A percentile compares a stretch with the other conserved stretches of the same genome.
Evolutionary conservation across 75 land plant species (phyloP).

Genomic region (Picea sitchensis): DNA sequence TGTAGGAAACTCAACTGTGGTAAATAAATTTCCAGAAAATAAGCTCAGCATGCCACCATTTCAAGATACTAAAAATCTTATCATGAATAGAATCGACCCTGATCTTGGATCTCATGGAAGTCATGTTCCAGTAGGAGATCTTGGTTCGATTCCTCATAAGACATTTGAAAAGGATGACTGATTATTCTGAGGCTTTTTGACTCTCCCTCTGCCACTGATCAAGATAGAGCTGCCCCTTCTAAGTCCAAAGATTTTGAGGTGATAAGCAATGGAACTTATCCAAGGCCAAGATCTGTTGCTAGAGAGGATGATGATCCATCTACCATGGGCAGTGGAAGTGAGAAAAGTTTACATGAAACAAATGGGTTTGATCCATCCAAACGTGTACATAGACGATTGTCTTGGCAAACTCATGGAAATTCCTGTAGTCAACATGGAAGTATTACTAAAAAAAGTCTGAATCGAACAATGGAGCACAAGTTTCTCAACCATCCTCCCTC

Average conservation of each 20-base stretch:
- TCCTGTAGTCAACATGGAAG: constrained; percentile 13
- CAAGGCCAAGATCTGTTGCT: neutral
- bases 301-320: constrained; percentile 18
- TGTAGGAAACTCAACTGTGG: too few species aligned
- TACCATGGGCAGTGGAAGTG: constrained; percentile 15
- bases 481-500: neutral
- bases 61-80: too few species aligned
- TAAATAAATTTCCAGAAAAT: too few species aligned
- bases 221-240: constrained; percentile 23
- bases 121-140: too few species aligned
- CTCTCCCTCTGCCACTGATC: constrained; percentile 30
- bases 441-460: constrained; percentile 3
- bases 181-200: constrained; percentile 35
- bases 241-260: constrained; percentile 12
- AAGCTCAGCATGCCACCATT: too few species aligned
- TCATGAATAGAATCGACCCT: too few species aligned
- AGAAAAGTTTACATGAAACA: constrained; percentile 26
- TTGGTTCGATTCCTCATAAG: too few species aligned
- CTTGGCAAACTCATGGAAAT: constrained; percentile 41
- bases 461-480: neutral
- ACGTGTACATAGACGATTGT: constrained; percentile 24
- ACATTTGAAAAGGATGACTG: constrained; percentile 12
- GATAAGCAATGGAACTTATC: neutral
- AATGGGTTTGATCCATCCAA: constrained; percentile 17
- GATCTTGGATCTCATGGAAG: too few species aligned